Evolutionary conservation across 306 rosid genomes (phyloP), one percentile per base, ranked within the genome.

Genomic region (Trifolium pratense): DNA sequence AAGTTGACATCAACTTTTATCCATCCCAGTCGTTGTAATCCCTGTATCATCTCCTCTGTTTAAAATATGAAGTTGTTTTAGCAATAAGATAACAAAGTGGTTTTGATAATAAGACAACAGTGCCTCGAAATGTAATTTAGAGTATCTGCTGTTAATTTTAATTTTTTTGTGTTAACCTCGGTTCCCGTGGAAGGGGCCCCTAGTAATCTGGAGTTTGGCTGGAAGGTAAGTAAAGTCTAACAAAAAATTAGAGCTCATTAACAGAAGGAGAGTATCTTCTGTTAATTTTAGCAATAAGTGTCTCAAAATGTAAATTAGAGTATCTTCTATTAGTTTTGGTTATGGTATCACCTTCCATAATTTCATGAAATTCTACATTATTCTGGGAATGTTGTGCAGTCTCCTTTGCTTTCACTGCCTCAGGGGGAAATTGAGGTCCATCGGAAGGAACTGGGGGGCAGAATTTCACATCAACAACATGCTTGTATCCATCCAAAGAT

Each of bases 1-100:
- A 94, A 94, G 88, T 89, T 94, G 84, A 91, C 96, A 77, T 91
- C 97, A 36, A 94, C 88, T 82, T 88, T 91, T 78, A 73, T 91
- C 98, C 96, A 94, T 68, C 92, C 92, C 86, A 94, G 48, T 71
- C 81, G 88, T 78, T 91, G 98, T 23, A 94, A 85, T 59, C 96
- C 97, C 5, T 53, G 81, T 63, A 91, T 88, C 88, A 91, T 94
- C 85, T 94, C 96, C 82, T 94, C 98, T 94, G 92, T 85, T 36
- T 61, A 76, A 55, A 43, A 58, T 20, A 70, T 42, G 69, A 58
- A 68, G 70, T n/a, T 20, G 64, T 42, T 52, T 83, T 26, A 72
- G 73, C n/a, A 31, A 53, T 13, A 66, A 37, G 42, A 20, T 12
- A 45, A 39, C 42, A 52, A 52, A 56, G 48, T 26, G 32, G 68